Percentiles rank a stretch among this genome's conserved stretches.
These are phyloP conservation scores for Leccinum rimulosum DNA, from an alignment of 768 basidiomycete genomes.

Conservation along the genomic window DNA sequence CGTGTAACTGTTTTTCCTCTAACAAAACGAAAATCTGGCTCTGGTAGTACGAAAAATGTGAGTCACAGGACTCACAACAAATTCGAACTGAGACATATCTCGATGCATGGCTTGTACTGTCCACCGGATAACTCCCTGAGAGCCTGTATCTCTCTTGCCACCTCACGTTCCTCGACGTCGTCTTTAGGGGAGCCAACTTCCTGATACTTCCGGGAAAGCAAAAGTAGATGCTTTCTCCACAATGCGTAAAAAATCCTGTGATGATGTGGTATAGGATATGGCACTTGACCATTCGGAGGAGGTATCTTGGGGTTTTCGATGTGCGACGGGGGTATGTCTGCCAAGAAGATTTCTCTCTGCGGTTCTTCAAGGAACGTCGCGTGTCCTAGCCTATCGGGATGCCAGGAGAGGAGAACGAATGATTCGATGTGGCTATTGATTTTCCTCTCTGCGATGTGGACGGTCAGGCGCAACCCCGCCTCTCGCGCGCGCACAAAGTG, in stretches of 20 bases:
- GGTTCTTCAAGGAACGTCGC: slow-evolving; percentile 75
- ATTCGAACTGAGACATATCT: slow-evolving; percentile 83
- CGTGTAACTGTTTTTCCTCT: slow-evolving; percentile 68
- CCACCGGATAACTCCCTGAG: slow-evolving; percentile 13
- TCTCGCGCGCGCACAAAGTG: slow-evolving; percentile 53
- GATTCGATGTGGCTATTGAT: slow-evolving; percentile 56
- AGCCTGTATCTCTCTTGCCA: slow-evolving; percentile 21
- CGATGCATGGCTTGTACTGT: slow-evolving; percentile 56
- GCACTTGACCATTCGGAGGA: slow-evolving; percentile 17
- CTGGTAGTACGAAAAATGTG: neutral
- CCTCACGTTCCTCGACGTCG: slow-evolving; percentile 20
- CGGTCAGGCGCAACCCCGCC: slow-evolving; percentile 67
- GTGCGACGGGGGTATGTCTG: slow-evolving; percentile 22
- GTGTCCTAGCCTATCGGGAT: slow-evolving; percentile 72
- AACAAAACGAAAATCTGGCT: neutral
- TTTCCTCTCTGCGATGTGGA: slow-evolving; percentile 87
- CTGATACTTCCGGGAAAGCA: slow-evolving; percentile 19
- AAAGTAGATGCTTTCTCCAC: slow-evolving; percentile 22
- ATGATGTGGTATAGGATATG: slow-evolving; percentile 22
- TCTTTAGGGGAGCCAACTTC: slow-evolving; percentile 11
- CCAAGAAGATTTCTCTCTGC: slow-evolving; percentile 48
- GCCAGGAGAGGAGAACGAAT: slow-evolving; percentile 53
- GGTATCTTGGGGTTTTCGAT: slow-evolving; percentile 18
- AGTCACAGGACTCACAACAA: slow-evolving; percentile 50
- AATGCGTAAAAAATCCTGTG: slow-evolving; percentile 23